Percentiles rank a stretch among this genome's conserved stretches.
Evolutionary conservation across 139 green algal species (phyloP).

Genomic region (Ettlia oleoabundans): DNA sequence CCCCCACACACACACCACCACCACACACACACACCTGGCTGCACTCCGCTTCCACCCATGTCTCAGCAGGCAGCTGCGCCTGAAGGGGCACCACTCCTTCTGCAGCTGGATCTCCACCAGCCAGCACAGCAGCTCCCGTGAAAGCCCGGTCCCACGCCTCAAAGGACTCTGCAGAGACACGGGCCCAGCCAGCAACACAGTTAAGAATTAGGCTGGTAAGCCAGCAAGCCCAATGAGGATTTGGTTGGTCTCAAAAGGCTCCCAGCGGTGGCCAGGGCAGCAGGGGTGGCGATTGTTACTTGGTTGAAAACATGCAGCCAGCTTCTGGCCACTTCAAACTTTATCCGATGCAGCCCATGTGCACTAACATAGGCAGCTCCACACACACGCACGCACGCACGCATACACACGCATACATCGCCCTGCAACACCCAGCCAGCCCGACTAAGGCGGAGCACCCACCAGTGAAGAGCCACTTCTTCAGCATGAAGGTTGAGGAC

Average conservation of each 20-base stretch:
- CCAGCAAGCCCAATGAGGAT: not conserved
- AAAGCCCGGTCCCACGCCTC: slow-evolving; percentile 7
- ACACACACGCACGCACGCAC: too few species aligned
- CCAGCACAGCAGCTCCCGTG: not conserved
- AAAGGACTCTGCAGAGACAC: slow-evolving; percentile 19
- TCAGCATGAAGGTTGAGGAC: slow-evolving; percentile 23
- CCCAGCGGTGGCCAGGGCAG: not conserved
- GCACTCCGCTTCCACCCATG: too few species aligned
- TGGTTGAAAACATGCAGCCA: not conserved
- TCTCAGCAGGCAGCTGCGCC: too few species aligned
- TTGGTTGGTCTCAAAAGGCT: too few species aligned
- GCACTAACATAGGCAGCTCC: too few species aligned
- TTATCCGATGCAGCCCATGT: too few species aligned
- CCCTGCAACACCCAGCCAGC: not conserved
- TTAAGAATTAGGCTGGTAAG: not conserved
- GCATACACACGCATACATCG: too few species aligned
- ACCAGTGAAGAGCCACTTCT: slow-evolving; percentile 50
- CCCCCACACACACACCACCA: too few species aligned
- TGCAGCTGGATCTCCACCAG: too few species aligned
- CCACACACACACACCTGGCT: too few species aligned
- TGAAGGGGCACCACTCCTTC: too few species aligned
- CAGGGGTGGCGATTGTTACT: not conserved
- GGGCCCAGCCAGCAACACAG: too few species aligned
- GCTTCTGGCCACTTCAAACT: not conserved
- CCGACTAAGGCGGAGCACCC: not conserved